Evolutionary conservation across 2,329 filamentous ascomycete genomes (phyloP).

Genomic region (Pyricularia sp.): DNA sequence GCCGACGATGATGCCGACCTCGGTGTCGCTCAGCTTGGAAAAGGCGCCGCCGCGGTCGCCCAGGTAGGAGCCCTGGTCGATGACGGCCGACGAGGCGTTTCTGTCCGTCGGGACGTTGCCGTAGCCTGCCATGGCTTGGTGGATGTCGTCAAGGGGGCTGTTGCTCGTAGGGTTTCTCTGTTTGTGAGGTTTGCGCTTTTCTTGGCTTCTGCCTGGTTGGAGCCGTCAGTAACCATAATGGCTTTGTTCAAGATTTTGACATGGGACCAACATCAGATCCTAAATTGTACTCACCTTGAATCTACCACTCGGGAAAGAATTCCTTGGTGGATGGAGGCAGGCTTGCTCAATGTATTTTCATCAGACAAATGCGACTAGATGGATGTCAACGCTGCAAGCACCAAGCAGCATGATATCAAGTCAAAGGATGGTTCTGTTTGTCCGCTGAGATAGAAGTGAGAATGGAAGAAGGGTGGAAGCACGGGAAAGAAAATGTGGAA

Average conservation of each 20-base stretch:
- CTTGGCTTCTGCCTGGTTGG: background rate
- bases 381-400: background rate
- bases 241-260: background rate
- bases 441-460: background rate
- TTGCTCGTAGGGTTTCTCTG: background rate
- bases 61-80: slow-evolving; percentile 1
- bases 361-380: background rate
- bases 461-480: background rate
- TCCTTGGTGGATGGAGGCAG: background rate
- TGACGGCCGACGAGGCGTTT: background rate
- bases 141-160: no score
- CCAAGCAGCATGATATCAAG: background rate
- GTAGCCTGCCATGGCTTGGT: slow-evolving; percentile 3
- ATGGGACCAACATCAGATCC: background rate
- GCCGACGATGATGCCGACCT: slow-evolving; percentile 3
- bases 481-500: background rate
- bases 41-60: slow-evolving; percentile 1
- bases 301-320: background rate
- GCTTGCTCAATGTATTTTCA: background rate
- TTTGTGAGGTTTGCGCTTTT: background rate
- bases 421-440: background rate
- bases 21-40: background rate
- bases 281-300: background rate
- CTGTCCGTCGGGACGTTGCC: slow-evolving; percentile 2
- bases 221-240: background rate